Evolutionary conservation across 345 rosid species (phyloP).

Genomic region (Gossypium raimondii): DNA sequence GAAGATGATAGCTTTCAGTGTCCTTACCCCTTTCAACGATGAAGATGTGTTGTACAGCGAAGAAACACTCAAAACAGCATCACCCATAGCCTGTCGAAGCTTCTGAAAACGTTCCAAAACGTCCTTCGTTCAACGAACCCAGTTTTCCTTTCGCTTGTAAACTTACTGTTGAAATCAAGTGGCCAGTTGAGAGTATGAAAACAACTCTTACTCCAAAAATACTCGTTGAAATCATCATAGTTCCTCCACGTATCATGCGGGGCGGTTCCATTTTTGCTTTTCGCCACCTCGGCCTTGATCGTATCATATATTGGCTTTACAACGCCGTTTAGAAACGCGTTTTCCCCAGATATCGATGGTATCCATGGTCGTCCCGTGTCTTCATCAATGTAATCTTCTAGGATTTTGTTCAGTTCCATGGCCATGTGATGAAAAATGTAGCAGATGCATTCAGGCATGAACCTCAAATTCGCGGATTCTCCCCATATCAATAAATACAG

Average conservation of each 20-base stretch:
- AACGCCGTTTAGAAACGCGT: too few species aligned
- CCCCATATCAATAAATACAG: slow-evolving; percentile 84
- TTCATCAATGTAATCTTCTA: slow-evolving; percentile 74
- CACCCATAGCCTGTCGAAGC: slow-evolving; percentile 88
- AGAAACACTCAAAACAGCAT: slow-evolving; percentile 48
- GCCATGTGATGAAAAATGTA: slow-evolving; percentile 90
- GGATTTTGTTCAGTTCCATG: slow-evolving; percentile 44
- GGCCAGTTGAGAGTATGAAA: slow-evolving; percentile 98
- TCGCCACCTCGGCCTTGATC: not conserved
- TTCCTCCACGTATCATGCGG: slow-evolving; percentile 47
- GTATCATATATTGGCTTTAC: slow-evolving; percentile 39
- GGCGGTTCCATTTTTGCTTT: not conserved
- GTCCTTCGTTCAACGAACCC: slow-evolving; percentile 95
- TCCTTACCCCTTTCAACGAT: too few species aligned
- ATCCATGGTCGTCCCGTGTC: slow-evolving; percentile 69
- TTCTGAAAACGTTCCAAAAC: slow-evolving; percentile 72
- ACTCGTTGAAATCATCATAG: slow-evolving; percentile 91
- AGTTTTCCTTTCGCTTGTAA: slow-evolving; percentile 68
- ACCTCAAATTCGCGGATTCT: slow-evolving; percentile 76
- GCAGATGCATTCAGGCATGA: slow-evolving; percentile 85
- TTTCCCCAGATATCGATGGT: slow-evolving; percentile 66
- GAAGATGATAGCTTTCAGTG: too few species aligned
- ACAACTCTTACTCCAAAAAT: slow-evolving; percentile 88
- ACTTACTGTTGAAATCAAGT: slow-evolving; percentile 57
- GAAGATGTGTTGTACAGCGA: too few species aligned